Percentiles rank a stretch among this genome's conserved stretches.
These are phyloP conservation scores for Nasturtium officinale DNA, from an alignment of 345 rosid species.

Conservation along the genomic window DNA sequence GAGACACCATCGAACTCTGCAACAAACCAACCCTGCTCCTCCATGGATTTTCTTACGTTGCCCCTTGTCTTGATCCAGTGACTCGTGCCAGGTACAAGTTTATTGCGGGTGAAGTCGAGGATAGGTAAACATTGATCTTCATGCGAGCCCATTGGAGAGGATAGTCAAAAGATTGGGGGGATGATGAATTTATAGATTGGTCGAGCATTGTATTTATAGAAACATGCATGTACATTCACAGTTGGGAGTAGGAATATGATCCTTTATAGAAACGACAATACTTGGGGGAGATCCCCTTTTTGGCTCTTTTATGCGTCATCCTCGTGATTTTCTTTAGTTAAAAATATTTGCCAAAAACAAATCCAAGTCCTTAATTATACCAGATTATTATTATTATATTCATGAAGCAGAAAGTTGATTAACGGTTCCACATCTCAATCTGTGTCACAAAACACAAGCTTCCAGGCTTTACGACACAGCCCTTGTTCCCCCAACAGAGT, in stretches of 20 bases:
- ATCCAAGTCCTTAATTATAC: not conserved
- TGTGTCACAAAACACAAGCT: conserved; percentile 61
- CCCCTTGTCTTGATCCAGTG: conserved; percentile 48
- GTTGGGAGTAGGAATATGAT: not conserved
- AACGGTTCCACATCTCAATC: conserved; percentile 2
- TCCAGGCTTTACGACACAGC: conserved; percentile 59
- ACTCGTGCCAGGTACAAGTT: conserved; percentile 51
- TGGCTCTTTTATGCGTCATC: conserved; percentile 34
- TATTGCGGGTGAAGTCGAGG: conserved; percentile 35
- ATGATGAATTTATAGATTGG: not conserved
- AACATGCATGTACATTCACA: not conserved
- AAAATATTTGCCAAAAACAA: not conserved
- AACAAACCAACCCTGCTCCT: conserved; percentile 67
- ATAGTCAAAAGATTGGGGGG: not conserved
- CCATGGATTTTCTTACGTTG: conserved; percentile 58
- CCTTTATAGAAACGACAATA: not conserved
- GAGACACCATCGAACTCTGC: conserved; percentile 47
- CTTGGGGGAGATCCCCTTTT: conserved; percentile 28
- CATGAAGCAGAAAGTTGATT: conserved; percentile 1
- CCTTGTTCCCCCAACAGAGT: conserved; percentile 75
- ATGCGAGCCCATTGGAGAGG: conserved; percentile 24
- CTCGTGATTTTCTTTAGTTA: not conserved
- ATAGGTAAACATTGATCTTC: conserved; percentile 34
- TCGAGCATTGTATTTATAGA: not conserved
- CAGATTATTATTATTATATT: not conserved